A percentile compares a stretch with the other conserved stretches of the same genome.
Conservation (phyloP, 192 early-diverging fungal species). For the Spizellomyces sp. region DNA sequence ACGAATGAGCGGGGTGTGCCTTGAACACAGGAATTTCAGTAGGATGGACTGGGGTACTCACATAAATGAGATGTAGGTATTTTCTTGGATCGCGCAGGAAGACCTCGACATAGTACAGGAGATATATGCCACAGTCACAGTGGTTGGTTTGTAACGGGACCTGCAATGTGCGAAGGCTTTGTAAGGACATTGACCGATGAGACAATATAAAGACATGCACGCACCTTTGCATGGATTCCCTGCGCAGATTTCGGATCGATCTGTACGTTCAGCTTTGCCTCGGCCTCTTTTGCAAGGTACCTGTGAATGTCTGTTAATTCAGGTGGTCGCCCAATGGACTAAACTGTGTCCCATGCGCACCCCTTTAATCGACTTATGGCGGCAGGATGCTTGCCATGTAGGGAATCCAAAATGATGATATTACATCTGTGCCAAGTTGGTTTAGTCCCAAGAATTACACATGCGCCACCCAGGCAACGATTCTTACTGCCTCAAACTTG, state of each 20-base stretch:
- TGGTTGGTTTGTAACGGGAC: slow-evolving; percentile 75
- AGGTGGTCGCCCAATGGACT: no score
- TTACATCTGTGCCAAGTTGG: slow-evolving; percentile 30
- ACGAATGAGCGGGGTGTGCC: no score
- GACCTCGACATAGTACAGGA: slow-evolving; percentile 77
- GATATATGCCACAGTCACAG: slow-evolving; percentile 87
- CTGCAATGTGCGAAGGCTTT: slow-evolving; percentile 20
- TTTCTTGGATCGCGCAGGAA: slow-evolving; percentile 58
- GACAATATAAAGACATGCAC: neutral
- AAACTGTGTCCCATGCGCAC: slow-evolving; percentile 34
- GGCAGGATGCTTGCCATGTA: slow-evolving; percentile 49
- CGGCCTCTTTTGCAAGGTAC: slow-evolving; percentile 60
- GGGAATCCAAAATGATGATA: slow-evolving; percentile 70
- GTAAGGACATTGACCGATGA: slow-evolving; percentile 7
- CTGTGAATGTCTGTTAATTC: slow-evolving; percentile 29
- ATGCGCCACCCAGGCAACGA: no score
- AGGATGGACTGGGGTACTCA: slow-evolving; percentile 15
- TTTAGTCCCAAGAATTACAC: no score
- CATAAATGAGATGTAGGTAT: slow-evolving; percentile 47
- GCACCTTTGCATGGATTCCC: slow-evolving; percentile 65
- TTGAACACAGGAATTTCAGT: neutral
- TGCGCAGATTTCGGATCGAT: slow-evolving; percentile 25
- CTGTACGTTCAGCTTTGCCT: slow-evolving; percentile 46
- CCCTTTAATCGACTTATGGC: slow-evolving; percentile 41
- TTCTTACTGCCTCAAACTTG: no score